Base-by-base conservation (phyloP, 257 asterid species). In the Przewalskia tangutica region DNA sequence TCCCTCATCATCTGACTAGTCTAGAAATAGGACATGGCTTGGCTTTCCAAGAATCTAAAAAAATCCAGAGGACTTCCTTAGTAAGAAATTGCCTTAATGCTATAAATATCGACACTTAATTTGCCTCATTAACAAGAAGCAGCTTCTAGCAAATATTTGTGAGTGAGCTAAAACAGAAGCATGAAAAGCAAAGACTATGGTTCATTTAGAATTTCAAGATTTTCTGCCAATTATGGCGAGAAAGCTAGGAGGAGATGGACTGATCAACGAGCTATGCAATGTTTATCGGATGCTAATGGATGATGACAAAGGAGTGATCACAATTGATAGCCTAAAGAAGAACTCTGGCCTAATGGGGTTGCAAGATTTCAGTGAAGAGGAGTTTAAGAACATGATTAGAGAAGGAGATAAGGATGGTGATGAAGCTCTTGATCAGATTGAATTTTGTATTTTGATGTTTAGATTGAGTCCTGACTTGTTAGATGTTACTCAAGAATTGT, bases 401-500 rank as follows among this genome's bases (percentile, higher is more conserved):
- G 77, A 78, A 77, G 87, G 85, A 44, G 87, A 84, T 63, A 23
- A 44, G 73, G 82, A 81, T 62, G 85, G 84, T 0, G 84, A 86
- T 44, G 87, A 82, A 64, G 83, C 77, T 1, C 83, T 85, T 44
- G 46, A 78, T 78, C 79, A 84, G 70, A 64, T 84, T 77, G 80
- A 73, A 67, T 85, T 80, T 56, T 85, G 84, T 50, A 77, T 85
- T 16, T 77, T 83, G 81, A 85, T 85, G 84, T 80, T 83, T 59
- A 85, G 86, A 81, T 85, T 80, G 84, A 85, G 84, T 59, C 88
- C 83, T 48, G 84, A 80, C 53, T 46, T 65, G 63, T 54, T 66
- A 67, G 12, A 6, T 27, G 68, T 59, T 11, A 77, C 77, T 67
- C 81, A 71, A 77, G 9, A 71, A 81, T 44, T 81, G 82, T 46